Percentiles rank a stretch among this genome's conserved stretches.
Evolutionary conservation across 2,329 filamentous ascomycete species (phyloP).

Genomic region (Verticillium nonalfalfae): DNA sequence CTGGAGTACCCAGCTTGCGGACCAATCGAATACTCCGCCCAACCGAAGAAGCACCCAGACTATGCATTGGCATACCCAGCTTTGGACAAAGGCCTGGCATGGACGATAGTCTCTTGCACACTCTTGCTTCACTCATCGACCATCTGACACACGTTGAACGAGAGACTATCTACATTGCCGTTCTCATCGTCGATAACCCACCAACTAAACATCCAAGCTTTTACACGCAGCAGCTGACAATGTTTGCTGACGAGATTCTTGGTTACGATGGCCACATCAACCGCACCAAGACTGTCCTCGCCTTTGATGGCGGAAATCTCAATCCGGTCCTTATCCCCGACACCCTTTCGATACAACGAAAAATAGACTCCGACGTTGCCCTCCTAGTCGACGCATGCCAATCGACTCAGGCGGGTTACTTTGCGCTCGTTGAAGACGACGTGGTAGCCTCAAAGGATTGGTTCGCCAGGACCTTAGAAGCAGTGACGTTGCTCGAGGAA

Average conservation of each 20-base stretch:
- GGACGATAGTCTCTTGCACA: no score
- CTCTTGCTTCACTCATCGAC: constrained; percentile 23
- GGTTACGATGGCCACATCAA: constrained; percentile 15
- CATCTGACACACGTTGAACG: constrained; percentile 22
- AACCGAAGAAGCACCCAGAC: background rate
- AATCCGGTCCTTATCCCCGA: background rate
- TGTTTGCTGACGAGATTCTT: constrained; percentile 24
- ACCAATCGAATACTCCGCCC: no score
- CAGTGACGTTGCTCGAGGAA: constrained; percentile 19
- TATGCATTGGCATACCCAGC: constrained; percentile 22
- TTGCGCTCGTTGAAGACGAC: constrained; percentile 30
- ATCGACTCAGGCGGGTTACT: constrained; percentile 19
- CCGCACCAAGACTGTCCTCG: background rate
- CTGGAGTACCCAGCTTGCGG: no score
- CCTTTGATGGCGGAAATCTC: background rate
- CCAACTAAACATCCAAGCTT: constrained; percentile 23
- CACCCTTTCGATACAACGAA: background rate
- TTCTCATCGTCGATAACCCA: constrained; percentile 24
- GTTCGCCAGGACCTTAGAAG: constrained; percentile 20
- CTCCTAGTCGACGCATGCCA: constrained; percentile 22
- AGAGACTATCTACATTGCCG: constrained; percentile 22
- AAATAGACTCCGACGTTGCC: background rate
- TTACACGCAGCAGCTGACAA: constrained; percentile 21
- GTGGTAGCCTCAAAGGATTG: constrained; percentile 26
- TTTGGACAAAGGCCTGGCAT: no score